Percentiles rank a stretch among this genome's conserved stretches.
These are phyloP conservation scores for Nicotiana paniculata DNA, from an alignment of 257 asterid genomes.

Conservation along the genomic window DNA sequence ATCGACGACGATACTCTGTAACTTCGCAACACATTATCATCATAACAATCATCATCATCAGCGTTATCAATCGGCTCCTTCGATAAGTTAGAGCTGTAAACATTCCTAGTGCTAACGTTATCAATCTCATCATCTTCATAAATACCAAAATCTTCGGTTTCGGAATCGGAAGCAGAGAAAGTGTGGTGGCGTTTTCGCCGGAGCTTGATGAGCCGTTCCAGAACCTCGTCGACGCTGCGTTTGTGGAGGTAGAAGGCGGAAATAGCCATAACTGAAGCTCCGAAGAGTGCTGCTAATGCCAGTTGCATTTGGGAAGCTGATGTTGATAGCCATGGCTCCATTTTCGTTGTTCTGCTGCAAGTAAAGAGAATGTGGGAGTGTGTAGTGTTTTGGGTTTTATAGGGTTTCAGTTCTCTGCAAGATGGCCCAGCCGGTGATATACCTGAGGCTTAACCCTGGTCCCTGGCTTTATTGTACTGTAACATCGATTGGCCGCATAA, in stretches of 20 bases:
- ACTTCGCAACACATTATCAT: slow-evolving; percentile 23
- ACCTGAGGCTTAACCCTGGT: background rate
- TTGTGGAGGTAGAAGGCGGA: slow-evolving; percentile 86
- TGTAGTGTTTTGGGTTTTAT: slow-evolving; percentile 19
- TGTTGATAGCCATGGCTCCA: slow-evolving; percentile 38
- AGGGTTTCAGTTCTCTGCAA: slow-evolving; percentile 15
- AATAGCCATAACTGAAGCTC: slow-evolving; percentile 87
- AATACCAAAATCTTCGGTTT: slow-evolving; percentile 17
- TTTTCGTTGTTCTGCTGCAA: background rate
- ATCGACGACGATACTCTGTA: slow-evolving; percentile 45
- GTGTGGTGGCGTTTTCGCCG: slow-evolving; percentile 34
- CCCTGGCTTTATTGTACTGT: background rate
- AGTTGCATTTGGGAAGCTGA: slow-evolving; percentile 46
- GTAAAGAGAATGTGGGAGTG: slow-evolving; percentile 14
- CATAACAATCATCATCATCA: slow-evolving; percentile 19
- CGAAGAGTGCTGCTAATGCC: slow-evolving; percentile 77
- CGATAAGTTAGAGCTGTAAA: slow-evolving; percentile 23
- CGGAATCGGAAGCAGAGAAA: background rate
- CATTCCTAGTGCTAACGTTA: slow-evolving; percentile 9
- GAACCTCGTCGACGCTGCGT: slow-evolving; percentile 86
- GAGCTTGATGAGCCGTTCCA: slow-evolving; percentile 72
- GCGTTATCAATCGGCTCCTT: slow-evolving; percentile 20
- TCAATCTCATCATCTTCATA: slow-evolving; percentile 28
- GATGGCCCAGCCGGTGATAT: background rate
- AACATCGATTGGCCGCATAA: background rate